Base-by-base conservation (phyloP, 2,329 filamentous ascomycete genomes). In the Calonectria multiphialidica region DNA sequence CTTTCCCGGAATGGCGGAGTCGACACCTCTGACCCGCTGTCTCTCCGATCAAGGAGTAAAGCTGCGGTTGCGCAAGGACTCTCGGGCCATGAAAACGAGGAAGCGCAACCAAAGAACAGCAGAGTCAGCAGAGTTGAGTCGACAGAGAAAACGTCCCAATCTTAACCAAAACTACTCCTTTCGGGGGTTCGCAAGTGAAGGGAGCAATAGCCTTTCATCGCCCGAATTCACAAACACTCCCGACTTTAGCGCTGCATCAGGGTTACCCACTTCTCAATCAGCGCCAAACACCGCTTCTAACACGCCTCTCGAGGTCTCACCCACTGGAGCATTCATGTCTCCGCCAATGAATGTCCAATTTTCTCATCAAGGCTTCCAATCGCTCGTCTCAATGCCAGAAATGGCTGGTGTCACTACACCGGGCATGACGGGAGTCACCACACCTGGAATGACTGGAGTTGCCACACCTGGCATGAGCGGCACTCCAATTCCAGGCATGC, bases 21-120 rank as follows among this genome's bases (percentile, higher is more conserved):
- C 95, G 2, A 97, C 95, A 0, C 91, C 92, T 76, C 85, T 98
- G 50, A 97, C 95, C 1, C 90, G 94, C 64, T 92, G 93, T 0
- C 96, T 98, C 82, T 94, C 93, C 75, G 95, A 98, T 78, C 95
- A 98, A 81, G 95, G 95, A 10, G 94, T 98, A 16, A 92, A 95
- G 64, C 86, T 98, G 37, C 90, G 95, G 65, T 88, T 98, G 57
- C 91, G 95, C 67, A 98, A 98, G 81, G 95, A 98, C 82, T 93
- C 94, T 53, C 89, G 94, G 69, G 89, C 89, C 23, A 85, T 86
- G 76, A 86, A 84, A 6, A 88, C 86, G 21, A 84, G 86, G 69
- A 90, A 88, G 79, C 84, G 86, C 33, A 87, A 82, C 68, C 81
- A 74, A 59, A 75, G 73, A 71, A 76, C 71, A 16, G 74, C 75